Percentiles rank a stretch among this genome's conserved stretches.
phyloP scores from a whole-genome alignment of 2,329 filamentous ascomycete genomes.

The Sporothrix pseudoabietina region DNA sequence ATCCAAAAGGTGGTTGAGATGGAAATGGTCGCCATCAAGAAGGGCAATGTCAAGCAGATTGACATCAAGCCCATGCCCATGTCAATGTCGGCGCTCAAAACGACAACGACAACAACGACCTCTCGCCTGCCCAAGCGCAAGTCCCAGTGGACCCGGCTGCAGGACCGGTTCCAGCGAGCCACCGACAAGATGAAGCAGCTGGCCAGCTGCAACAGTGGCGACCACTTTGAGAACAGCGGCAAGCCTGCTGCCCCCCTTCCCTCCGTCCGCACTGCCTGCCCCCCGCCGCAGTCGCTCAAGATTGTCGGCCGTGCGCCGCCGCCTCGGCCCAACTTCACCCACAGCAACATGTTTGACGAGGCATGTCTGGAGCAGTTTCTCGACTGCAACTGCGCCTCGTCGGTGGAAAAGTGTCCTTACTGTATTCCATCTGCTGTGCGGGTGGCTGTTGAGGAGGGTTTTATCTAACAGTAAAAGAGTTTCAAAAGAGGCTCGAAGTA shows the following conservation, averaged over 20 bases:
- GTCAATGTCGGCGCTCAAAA: neutral
- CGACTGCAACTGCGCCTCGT: slow-evolving; percentile 1
- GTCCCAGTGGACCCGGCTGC: neutral
- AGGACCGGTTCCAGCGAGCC: neutral
- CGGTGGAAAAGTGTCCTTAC: neutral
- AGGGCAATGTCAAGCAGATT: neutral
- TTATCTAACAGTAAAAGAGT: neutral
- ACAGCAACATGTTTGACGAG: neutral
- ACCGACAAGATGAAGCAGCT: neutral
- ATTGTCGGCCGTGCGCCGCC: neutral
- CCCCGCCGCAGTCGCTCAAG: neutral
- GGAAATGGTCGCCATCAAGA: neutral
- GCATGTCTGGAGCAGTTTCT: neutral
- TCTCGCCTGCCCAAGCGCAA: neutral
- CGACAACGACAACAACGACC: neutral
- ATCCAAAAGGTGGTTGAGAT: neutral
- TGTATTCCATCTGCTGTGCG: neutral
- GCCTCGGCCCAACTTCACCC: neutral
- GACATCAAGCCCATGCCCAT: neutral
- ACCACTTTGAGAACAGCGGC: neutral
- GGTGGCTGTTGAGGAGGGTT: neutral
- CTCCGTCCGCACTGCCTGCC: neutral
- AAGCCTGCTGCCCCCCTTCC: neutral
- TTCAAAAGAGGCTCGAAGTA: neutral
- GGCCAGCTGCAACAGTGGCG: too few species aligned